Conservation (phyloP, 2,329 filamentous ascomycete species). For the Ilyonectria sp. region DNA sequence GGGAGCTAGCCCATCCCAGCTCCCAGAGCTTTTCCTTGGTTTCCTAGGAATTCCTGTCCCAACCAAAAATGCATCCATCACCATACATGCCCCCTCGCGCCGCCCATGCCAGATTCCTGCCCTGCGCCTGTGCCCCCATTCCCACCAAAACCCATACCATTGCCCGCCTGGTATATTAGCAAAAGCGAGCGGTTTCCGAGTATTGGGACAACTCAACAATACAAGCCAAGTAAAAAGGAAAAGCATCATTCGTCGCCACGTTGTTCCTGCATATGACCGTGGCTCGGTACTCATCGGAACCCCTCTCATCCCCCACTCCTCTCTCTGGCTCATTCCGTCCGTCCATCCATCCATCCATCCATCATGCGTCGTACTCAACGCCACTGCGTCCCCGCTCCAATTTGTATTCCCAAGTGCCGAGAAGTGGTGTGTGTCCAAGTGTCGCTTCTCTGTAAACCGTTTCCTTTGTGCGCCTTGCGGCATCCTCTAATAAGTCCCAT, state of each 20-base stretch:
- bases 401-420: constrained; percentile 44
- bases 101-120: constrained; percentile 39
- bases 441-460: constrained; percentile 47
- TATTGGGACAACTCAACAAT: constrained; percentile 37
- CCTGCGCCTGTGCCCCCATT: constrained; percentile 35
- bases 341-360: constrained; percentile 18
- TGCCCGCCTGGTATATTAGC: constrained; percentile 47
- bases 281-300: constrained; percentile 21
- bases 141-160: constrained; percentile 39
- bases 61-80: constrained; percentile 27
- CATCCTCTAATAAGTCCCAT: constrained; percentile 56
- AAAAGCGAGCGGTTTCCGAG: constrained; percentile 44
- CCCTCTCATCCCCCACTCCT: constrained; percentile 23
- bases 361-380: constrained; percentile 41
- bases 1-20: constrained; percentile 50
- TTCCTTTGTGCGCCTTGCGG: constrained; percentile 56
- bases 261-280: constrained; percentile 48
- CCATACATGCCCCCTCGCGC: constrained; percentile 26
- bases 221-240: constrained; percentile 27
- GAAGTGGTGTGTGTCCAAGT: constrained; percentile 50
- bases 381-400: constrained; percentile 35
- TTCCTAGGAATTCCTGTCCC: constrained; percentile 7
- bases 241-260: constrained; percentile 37
- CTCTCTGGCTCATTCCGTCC: constrained; percentile 29
- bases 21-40: constrained; percentile 48